Evolutionary conservation across 2,329 filamentous ascomycete species (phyloP).

Genomic region (Biscogniauxia marginata): DNA sequence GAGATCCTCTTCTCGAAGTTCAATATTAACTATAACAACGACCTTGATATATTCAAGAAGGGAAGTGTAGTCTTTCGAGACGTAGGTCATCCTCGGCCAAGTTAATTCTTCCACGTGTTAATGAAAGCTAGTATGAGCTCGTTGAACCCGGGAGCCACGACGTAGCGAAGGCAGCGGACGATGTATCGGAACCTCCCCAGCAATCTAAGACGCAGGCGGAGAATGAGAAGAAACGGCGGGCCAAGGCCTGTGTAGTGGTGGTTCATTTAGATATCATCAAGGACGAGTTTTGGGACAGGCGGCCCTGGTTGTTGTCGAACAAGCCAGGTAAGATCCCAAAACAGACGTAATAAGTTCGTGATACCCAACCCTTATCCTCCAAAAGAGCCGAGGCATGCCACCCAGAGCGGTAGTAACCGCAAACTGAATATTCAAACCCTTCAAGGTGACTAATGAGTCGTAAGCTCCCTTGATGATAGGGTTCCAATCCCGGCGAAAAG

Average conservation of each 20-base stretch:
- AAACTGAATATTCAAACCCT: no score
- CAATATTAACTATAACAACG: conserved; percentile 96
- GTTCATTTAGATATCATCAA: conserved; percentile 93
- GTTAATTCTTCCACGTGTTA: conserved; percentile 16
- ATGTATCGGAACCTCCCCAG: conserved; percentile 50
- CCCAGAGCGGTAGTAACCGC: background rate
- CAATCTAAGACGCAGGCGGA: conserved; percentile 79
- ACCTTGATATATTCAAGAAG: conserved; percentile 88
- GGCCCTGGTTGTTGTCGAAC: conserved; percentile 80
- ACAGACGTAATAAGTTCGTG: conserved; percentile 40
- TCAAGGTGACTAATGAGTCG: no score
- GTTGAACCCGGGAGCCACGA: conserved; percentile 57
- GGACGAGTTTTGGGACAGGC: conserved; percentile 86
- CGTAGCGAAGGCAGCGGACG: conserved; percentile 45
- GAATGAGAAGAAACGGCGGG: conserved; percentile 75
- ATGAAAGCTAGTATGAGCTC: conserved; percentile 61
- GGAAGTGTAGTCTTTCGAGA: conserved; percentile 88
- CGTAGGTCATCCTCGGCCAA: conserved; percentile 42
- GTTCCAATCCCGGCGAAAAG: no score
- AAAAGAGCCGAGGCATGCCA: background rate
- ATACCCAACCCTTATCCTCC: conserved; percentile 4
- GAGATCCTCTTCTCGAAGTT: conserved; percentile 90
- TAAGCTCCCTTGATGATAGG: no score
- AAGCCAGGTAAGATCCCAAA: conserved; percentile 71
- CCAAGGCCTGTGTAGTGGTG: conserved; percentile 77